Evolutionary conservation across 2,329 filamentous ascomycete genomes (phyloP), one percentile per base, ranked within the genome.

Genomic region (Ascochyta rabiei): DNA sequence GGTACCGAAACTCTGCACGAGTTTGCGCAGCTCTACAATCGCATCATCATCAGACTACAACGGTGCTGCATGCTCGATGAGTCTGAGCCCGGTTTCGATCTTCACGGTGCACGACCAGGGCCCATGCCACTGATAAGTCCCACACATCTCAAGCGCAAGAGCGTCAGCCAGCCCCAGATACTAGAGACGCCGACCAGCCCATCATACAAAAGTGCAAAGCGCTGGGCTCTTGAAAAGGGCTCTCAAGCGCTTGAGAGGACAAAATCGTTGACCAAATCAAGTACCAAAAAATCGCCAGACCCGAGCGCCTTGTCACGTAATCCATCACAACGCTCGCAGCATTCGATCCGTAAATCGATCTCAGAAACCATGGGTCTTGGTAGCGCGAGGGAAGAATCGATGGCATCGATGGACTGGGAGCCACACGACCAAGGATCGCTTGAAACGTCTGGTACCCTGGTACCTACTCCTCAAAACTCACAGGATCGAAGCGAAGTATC

Each of bases 1-100:
- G 66, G 58, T 23, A 57, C 62, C 7, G 67, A 75, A 33, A 63
- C 57, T 48, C 44, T 80, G 43, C 59, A 71, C 28, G 65, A 70
- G 46, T 60, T 72, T 37, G 54, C 63, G 28, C 69, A 73, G 44
- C 53, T 74, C 4, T 76, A 76, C 55, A 70, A 71, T 26, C 69
- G 84, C 83, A 40, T 83, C 75, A 18, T 80, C 74, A 67, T 72
- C 13, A 70, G 73, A 57, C 62, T 76, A 26, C 72, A 75, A 46
- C 67, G 71, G 39, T 76, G 74, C 47, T 75, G 73, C 57, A 68
- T 75, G 53, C 70, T 76, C 7, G 74, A 76, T 48, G 73, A 75
- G 51, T 69, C 67, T 21, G 73, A 75, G 38, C 64, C 69, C 7
- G 58, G 60, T 21, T 64, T 70, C 42, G 70, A 74, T 44, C 58